Base-by-base conservation (phyloP, 1,284 basidiomycete species). In the Anthracocystis walkeri region DNA sequence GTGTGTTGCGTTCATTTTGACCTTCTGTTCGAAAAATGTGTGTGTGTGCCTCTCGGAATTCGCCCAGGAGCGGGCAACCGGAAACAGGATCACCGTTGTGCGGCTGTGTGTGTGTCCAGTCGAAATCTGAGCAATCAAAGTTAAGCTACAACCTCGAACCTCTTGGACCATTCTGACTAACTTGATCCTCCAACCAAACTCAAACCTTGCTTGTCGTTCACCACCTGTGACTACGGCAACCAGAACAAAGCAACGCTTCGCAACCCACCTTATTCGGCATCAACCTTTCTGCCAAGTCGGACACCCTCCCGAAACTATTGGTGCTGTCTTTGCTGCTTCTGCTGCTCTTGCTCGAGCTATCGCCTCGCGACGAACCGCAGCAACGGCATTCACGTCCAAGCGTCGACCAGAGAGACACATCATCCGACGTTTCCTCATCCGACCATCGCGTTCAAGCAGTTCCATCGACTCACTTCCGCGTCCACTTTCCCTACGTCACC, bases 81-180 rank as follows among this genome's bases (percentile, higher is more conserved):
- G 44, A 52, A 60, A 50, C 38, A 48, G 42, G 58, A 51, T 59
- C 49, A 31, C 58, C 35, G 35, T 49, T 38, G 38, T 29, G 14
- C 35, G 35, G 10, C 11, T 38, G 35, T 12, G 35, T 38, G 35
- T 38, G 35, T 38, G 35, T 16, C 5, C 29, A 5, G 29, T 38
- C 16, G 35, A 38, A 38, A 38, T 38, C 35, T 38, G 35, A 38
- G 35, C 35, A 38, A 38, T 38, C 35, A 16, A 38, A 12, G 35
- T 38, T 38, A 38, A 38, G 35, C 35, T 38, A 12, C 35, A 33
- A 38, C 35, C 2, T 38, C 35, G 35, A 38, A 38, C 35, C 35
- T 14, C 35, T 38, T 38, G 12, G 12, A 38, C 35, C 35, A 2
- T 38, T 38, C 35, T 38, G 12, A 38, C 35, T 38, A 16, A 38